These are phyloP conservation scores for Guadua angustifolia DNA, from an alignment of 176 grass and related monocot species.

Conservation along the genomic window DNA sequence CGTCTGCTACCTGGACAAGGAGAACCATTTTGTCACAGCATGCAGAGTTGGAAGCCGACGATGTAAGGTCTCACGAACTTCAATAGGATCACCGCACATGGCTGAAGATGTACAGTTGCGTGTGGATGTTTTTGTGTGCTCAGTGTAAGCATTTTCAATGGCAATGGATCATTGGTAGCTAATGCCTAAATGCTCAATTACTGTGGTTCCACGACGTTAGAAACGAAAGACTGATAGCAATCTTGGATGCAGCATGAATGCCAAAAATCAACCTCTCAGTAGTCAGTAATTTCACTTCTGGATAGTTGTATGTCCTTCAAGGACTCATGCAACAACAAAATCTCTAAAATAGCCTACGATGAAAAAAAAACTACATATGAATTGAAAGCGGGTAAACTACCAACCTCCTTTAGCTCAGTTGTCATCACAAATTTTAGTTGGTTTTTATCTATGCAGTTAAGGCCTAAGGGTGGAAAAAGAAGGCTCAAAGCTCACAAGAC, in stretches of 20 bases:
- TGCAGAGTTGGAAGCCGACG: neutral
- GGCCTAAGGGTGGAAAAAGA: too few relatives aligned
- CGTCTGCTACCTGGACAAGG: slow-evolving; percentile 71
- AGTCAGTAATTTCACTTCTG: neutral
- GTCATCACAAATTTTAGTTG: neutral
- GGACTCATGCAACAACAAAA: neutral
- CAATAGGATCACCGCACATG: neutral
- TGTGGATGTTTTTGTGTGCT: neutral
- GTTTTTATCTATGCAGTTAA: neutral
- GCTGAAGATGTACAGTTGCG: neutral
- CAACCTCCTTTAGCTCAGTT: neutral
- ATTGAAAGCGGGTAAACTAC: neutral
- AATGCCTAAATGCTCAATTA: neutral
- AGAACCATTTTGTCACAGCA: slow-evolving; percentile 20
- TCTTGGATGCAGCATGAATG: neutral
- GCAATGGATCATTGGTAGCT: neutral
- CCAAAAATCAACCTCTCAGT: neutral
- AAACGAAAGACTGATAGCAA: neutral
- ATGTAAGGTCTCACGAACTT: slow-evolving; percentile 17
- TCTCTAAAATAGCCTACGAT: neutral
- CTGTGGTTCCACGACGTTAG: neutral
- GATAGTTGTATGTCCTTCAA: neutral
- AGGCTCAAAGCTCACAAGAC: too few relatives aligned
- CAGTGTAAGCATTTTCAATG: slow-evolving; percentile 14
- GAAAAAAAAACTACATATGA: neutral